phyloP scores from a whole-genome alignment of 2,329 filamentous ascomycete genomes.

The Fusarium pseudograminearum region DNA sequence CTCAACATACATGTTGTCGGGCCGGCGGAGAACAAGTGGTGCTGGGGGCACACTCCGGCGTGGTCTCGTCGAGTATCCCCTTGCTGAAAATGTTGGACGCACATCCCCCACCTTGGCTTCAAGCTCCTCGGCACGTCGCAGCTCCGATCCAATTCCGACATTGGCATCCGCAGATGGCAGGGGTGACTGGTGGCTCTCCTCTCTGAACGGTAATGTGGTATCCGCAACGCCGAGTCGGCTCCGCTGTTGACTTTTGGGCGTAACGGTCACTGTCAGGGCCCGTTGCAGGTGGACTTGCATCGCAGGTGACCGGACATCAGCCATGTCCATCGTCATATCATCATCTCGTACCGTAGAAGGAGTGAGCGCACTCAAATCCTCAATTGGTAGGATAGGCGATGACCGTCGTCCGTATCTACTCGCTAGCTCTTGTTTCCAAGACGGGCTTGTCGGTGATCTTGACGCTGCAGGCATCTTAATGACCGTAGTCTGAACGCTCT shows the following conservation, averaged over 20 bases:
- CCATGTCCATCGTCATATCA: constrained; percentile 57
- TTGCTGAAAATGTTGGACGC: constrained; percentile 69
- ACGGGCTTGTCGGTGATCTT: constrained; percentile 10
- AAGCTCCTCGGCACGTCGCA: constrained; percentile 25
- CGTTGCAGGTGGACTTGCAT: constrained; percentile 59
- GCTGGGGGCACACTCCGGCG: constrained; percentile 68
- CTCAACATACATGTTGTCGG: constrained; percentile 60
- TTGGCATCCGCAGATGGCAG: constrained; percentile 46
- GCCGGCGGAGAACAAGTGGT: constrained; percentile 63
- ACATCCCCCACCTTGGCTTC: constrained; percentile 64
- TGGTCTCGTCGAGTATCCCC: constrained; percentile 58
- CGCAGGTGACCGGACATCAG: constrained; percentile 64
- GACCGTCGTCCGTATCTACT: constrained; percentile 55
- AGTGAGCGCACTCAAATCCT: constrained; percentile 49
- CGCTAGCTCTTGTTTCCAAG: constrained; percentile 13
- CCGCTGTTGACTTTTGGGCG: constrained; percentile 29
- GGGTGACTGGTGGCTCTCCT: constrained; percentile 52
- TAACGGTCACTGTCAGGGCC: constrained; percentile 53
- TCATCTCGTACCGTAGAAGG: constrained; percentile 55
- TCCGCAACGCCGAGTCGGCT: constrained; percentile 34
- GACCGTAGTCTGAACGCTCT: constrained; percentile 1
- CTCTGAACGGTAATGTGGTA: constrained; percentile 31
- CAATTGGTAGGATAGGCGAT: constrained; percentile 62
- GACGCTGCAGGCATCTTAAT: constrained; percentile 13
- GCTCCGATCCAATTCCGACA: constrained; percentile 21